Percentiles rank a stretch among this genome's conserved stretches.
phyloP scores from a whole-genome alignment of 352 stramenopile genomes.

The Pythium angustatum region DNA sequence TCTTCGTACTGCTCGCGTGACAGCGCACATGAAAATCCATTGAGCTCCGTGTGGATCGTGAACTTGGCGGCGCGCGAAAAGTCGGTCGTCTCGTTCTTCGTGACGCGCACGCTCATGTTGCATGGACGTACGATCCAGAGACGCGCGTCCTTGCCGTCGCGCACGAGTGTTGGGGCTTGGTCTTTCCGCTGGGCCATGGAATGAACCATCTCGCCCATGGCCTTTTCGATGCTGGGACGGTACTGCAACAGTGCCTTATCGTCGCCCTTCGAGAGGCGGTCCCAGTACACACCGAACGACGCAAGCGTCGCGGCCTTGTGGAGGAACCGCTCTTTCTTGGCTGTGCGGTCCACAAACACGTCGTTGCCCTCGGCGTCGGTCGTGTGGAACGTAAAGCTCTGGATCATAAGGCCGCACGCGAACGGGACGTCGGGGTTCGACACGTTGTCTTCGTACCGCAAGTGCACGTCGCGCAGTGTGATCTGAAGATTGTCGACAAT shows the following conservation, averaged over 20 bases:
- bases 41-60: slow-evolving; percentile 54
- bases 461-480: slow-evolving; percentile 67
- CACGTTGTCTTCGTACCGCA: slow-evolving; percentile 74
- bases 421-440: slow-evolving; percentile 69
- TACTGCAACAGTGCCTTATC: slow-evolving; percentile 41
- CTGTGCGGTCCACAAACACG: slow-evolving; percentile 65
- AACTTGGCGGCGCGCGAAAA: slow-evolving; percentile 72
- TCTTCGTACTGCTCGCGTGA: slow-evolving; percentile 84
- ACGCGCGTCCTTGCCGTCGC: slow-evolving; percentile 6
- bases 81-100: slow-evolving; percentile 78
- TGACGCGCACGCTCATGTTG: slow-evolving; percentile 59
- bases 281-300: slow-evolving; percentile 66
- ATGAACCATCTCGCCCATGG: slow-evolving; percentile 61
- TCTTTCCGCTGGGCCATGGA: slow-evolving; percentile 23
- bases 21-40: slow-evolving; percentile 48
- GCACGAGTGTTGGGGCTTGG: slow-evolving; percentile 1
- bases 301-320: slow-evolving; percentile 66
- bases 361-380: slow-evolving; percentile 68
- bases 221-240: slow-evolving; percentile 32
- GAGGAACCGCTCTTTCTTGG: slow-evolving; percentile 41
- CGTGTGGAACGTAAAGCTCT: slow-evolving; percentile 68
- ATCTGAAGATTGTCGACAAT: slow-evolving; percentile 86
- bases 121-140: slow-evolving; percentile 60
- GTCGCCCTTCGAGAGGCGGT: slow-evolving; percentile 38
- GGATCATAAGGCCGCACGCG: slow-evolving; percentile 68